Conservation (phyloP, 23 red algal species). For the Cyanidiococcus yangmingshanensis region DNA sequence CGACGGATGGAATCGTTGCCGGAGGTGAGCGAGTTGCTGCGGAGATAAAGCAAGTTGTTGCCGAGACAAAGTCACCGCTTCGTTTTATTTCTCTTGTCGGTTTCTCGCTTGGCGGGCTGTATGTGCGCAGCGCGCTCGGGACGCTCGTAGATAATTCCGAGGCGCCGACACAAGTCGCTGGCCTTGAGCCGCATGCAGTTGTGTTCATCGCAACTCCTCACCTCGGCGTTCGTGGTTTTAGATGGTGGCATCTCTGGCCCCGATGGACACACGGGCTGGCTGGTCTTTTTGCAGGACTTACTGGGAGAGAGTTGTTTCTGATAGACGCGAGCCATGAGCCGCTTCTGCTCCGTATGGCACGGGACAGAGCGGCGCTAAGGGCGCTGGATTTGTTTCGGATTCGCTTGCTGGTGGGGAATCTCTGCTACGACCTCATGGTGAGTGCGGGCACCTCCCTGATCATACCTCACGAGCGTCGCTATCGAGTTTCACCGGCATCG, state of each 20-base stretch:
- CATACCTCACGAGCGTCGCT: neutral
- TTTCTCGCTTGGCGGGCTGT: slow-evolving; percentile 4
- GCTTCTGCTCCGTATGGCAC: neutral
- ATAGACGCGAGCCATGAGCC: neutral
- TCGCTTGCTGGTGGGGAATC: slow-evolving; percentile 7
- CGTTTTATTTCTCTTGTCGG: neutral
- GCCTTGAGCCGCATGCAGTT: neutral
- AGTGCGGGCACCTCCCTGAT: slow-evolving; percentile 6
- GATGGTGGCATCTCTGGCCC: neutral
- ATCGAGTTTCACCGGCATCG: neutral
- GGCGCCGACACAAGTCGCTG: neutral
- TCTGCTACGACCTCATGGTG: slow-evolving; percentile 12
- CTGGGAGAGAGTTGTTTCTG: neutral
- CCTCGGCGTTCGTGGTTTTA: neutral
- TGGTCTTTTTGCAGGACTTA: neutral
- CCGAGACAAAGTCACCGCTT: neutral
- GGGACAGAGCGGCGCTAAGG: neutral
- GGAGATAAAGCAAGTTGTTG: slow-evolving; percentile 3
- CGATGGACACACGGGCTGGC: neutral
- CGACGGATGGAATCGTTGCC: neutral
- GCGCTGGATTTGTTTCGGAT: neutral
- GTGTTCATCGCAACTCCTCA: neutral
- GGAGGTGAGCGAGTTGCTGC: slow-evolving; percentile 5
- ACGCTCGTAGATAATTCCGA: neutral
- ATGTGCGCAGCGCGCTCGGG: slow-evolving; percentile 7